Evolutionary conservation across 129 eudicot genomes (phyloP).

Genomic region (Erigeron canadensis): DNA sequence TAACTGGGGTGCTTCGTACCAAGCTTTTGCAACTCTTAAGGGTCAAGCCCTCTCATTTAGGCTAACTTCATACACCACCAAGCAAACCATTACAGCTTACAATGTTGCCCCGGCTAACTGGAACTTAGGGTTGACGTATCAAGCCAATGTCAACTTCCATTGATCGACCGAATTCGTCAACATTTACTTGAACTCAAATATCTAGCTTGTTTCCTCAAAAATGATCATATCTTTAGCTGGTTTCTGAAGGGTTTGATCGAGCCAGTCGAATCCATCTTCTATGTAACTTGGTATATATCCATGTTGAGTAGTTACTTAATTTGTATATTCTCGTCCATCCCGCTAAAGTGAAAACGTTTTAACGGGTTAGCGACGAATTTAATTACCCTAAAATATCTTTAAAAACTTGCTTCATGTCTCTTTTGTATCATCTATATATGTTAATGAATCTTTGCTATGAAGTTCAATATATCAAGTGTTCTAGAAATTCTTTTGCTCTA

Average conservation of each 20-base stretch:
- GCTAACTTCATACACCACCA: conserved; percentile 56
- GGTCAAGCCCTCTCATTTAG: conserved; percentile 83
- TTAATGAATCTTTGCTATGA: too few relatives aligned
- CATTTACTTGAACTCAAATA: too few relatives aligned
- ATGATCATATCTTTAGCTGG: background rate
- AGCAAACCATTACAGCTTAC: conserved; percentile 56
- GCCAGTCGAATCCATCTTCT: background rate
- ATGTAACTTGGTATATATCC: background rate
- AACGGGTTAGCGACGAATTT: conserved; percentile 28
- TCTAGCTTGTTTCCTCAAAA: background rate
- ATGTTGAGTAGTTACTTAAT: background rate
- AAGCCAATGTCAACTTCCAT: conserved; percentile 50
- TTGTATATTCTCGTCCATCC: conserved; percentile 28
- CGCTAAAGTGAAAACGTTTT: background rate
- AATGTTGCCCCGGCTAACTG: conserved; percentile 80
- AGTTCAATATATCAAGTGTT: background rate
- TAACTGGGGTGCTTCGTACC: conserved; percentile 97
- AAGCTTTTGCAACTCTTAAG: conserved; percentile 61
- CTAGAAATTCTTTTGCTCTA: background rate
- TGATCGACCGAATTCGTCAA: background rate
- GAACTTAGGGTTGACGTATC: conserved; percentile 66
- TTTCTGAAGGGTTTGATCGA: background rate
- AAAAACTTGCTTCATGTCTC: background rate
- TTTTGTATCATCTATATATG: too few relatives aligned
- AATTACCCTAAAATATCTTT: background rate